Percentiles rank a stretch among this genome's conserved stretches.
Conservation (phyloP, 2,329 filamentous ascomycete genomes). For the Atkinsonella texensis region DNA sequence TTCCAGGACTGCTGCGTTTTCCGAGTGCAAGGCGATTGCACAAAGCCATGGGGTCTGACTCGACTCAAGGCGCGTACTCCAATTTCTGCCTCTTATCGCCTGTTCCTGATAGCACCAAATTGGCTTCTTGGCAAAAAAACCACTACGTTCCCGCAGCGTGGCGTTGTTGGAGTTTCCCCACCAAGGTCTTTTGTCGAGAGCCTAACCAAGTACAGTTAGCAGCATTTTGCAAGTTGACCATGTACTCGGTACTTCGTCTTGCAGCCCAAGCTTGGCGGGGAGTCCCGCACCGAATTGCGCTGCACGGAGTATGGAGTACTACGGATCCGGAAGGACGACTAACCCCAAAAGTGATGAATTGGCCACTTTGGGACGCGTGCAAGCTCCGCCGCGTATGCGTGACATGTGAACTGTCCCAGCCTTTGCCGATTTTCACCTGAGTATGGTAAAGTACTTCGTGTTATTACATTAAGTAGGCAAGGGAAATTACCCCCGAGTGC, state of each 20-base stretch:
- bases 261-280: neutral
- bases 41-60: neutral
- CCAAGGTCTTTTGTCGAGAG: neutral
- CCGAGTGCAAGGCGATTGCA: neutral
- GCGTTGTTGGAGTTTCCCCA: no score
- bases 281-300: neutral
- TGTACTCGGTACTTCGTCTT: neutral
- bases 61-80: neutral
- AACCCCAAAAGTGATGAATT: neutral
- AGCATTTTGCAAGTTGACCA: neutral
- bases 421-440: no score
- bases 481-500: no score
- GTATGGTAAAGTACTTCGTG: no score
- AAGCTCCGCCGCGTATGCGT: neutral
- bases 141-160: no score
- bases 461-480: no score
- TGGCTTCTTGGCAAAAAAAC: no score
- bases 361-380: neutral
- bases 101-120: no score
- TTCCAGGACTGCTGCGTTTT: neutral
- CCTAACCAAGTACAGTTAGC: neutral
- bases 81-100: neutral
- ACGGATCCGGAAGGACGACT: no score
- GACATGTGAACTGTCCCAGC: neutral
- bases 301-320: no score